Conservation (phyloP, 1,284 basidiomycete species). For the Boletus nobilissimus region DNA sequence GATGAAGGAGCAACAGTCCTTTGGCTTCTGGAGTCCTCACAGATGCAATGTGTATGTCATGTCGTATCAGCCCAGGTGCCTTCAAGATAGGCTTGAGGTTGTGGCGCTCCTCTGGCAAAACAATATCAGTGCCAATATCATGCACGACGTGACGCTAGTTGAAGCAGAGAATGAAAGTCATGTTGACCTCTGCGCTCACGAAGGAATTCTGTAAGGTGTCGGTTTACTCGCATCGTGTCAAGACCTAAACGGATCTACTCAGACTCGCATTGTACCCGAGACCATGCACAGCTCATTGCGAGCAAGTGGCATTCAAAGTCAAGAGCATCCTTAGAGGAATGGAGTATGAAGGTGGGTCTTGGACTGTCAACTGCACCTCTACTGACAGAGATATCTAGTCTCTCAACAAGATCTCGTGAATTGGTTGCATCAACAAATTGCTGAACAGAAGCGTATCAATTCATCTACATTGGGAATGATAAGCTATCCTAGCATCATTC, state of each 20-base stretch:
- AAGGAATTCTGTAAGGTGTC: slow-evolving; percentile 76
- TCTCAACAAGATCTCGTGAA: slow-evolving; percentile 75
- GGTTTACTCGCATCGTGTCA: neutral
- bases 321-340: slow-evolving; percentile 82
- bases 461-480: slow-evolving; percentile 66
- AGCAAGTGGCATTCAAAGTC: slow-evolving; percentile 78
- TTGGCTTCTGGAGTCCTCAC: slow-evolving; percentile 88
- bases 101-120: slow-evolving; percentile 83
- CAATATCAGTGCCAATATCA: slow-evolving; percentile 86
- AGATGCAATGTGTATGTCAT: slow-evolving; percentile 88
- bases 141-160: slow-evolving; percentile 79
- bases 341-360: slow-evolving; percentile 71
- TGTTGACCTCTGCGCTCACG: slow-evolving; percentile 71
- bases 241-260: slow-evolving; percentile 15
- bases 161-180: slow-evolving; percentile 72
- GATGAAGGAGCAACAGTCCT: slow-evolving; percentile 82
- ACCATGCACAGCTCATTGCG: slow-evolving; percentile 63
- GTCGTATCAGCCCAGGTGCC: slow-evolving; percentile 78
- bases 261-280: slow-evolving; percentile 81
- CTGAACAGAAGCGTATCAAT: slow-evolving; percentile 81
- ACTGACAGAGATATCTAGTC: slow-evolving; percentile 51
- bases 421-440: slow-evolving; percentile 80
- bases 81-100: slow-evolving; percentile 82
- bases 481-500: slow-evolving; percentile 51
- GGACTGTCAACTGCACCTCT: neutral